Evolutionary conservation across 495 filamentous ascomycete species (phyloP).

Genomic region (Staphylotrichum longicolle): DNA sequence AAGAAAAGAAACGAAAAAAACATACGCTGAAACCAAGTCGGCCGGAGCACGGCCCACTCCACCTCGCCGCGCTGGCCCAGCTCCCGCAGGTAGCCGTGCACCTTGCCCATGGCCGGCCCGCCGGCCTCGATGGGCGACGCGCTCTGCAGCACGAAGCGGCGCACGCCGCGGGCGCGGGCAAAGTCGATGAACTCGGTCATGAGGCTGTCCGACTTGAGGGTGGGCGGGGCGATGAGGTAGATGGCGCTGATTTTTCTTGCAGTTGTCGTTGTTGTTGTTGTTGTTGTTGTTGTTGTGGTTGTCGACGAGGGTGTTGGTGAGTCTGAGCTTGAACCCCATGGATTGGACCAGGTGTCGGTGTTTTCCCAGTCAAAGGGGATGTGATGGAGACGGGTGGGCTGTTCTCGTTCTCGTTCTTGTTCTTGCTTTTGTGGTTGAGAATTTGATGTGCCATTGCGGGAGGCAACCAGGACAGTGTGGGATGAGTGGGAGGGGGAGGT

Average conservation of each 20-base stretch:
- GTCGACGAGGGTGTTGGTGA: slow-evolving; percentile 2
- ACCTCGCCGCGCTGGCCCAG: slow-evolving; percentile 40
- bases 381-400: slow-evolving; percentile 15
- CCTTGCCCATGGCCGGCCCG: slow-evolving; percentile 38
- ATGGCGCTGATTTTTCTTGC: slow-evolving; percentile 28
- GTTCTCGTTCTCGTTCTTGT: background rate
- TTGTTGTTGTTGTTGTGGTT: background rate
- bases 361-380: slow-evolving; percentile 52
- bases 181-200: slow-evolving; percentile 44
- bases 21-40: slow-evolving; percentile 48
- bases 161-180: slow-evolving; percentile 36
- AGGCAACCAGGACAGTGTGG: slow-evolving; percentile 41
- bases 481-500: slow-evolving; percentile 25
- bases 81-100: slow-evolving; percentile 39
- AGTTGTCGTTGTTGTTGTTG: background rate
- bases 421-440: background rate
- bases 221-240: slow-evolving; percentile 40
- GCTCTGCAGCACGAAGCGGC: slow-evolving; percentile 47
- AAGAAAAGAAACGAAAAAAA: background rate
- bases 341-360: slow-evolving; percentile 36
- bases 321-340: slow-evolving; percentile 25
- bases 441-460: slow-evolving; percentile 30
- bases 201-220: slow-evolving; percentile 25
- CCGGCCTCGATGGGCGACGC: slow-evolving; percentile 39
- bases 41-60: slow-evolving; percentile 44